Percentiles rank a stretch among this genome's conserved stretches.
These are phyloP conservation scores for Willaertia magna DNA, from an alignment of 208 protist species.

Conservation along the genomic window DNA sequence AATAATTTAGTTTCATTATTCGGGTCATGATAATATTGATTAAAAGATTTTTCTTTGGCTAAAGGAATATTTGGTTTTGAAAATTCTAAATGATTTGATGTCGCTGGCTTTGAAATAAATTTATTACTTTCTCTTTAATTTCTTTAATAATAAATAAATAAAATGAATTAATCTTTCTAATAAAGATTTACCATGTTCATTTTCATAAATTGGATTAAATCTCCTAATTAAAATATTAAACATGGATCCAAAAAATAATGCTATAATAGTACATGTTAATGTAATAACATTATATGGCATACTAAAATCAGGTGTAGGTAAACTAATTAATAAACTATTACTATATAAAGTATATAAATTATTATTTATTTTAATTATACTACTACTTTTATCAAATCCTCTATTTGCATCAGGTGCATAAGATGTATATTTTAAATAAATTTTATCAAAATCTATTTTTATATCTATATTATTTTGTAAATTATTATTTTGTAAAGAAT, in stretches of 20 bases:
- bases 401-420: constrained; percentile 5
- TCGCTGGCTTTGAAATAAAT: too few species aligned
- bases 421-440: not conserved
- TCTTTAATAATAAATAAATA: too few species aligned
- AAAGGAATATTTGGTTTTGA: too few species aligned
- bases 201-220: not conserved
- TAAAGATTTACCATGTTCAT: not conserved
- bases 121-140: too few species aligned
- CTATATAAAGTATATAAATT: not conserved
- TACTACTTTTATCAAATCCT: not conserved
- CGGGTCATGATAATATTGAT: too few species aligned
- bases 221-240: not conserved
- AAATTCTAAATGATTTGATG: too few species aligned
- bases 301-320: constrained; percentile 8
- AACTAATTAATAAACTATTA: not conserved
- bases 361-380: not conserved
- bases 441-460: not conserved
- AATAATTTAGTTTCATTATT: too few species aligned
- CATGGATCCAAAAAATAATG: not conserved
- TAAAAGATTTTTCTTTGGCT: too few species aligned
- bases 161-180: not conserved
- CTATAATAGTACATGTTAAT: not conserved
- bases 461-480: too few species aligned
- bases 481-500: not conserved
- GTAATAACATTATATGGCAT: constrained; percentile 3